phyloP scores from a whole-genome alignment of 345 rosid genomes.

The Citrus unshiu region DNA sequence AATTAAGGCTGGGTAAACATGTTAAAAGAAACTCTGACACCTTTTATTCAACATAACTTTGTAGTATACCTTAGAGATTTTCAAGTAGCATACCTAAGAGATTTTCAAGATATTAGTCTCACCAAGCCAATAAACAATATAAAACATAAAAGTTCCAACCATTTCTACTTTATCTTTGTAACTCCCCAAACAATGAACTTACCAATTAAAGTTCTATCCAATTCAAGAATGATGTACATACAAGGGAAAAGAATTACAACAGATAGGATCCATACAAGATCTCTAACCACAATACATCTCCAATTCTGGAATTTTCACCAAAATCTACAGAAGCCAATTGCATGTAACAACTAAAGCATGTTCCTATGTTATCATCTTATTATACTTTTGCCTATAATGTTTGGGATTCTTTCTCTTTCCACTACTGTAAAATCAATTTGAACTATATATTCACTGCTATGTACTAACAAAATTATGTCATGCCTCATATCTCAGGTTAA shows the following conservation, averaged over 20 bases:
- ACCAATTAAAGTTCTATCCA: neutral
- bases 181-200: neutral
- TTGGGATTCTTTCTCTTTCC: neutral
- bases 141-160: neutral
- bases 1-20: neutral
- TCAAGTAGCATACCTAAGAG: no score
- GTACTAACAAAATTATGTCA: neutral
- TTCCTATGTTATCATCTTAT: neutral
- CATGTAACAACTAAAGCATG: neutral
- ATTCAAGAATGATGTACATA: neutral
- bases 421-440: neutral
- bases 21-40: neutral
- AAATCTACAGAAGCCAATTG: neutral
- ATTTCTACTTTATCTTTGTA: neutral
- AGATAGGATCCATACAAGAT: neutral
- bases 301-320: neutral
- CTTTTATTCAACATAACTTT: neutral
- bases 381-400: neutral
- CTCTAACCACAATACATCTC: neutral
- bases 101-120: neutral
- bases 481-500: neutral
- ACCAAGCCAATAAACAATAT: neutral
- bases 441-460: neutral
- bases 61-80: neutral
- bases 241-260: neutral